Base-by-base conservation (phyloP, 352 stramenopile species). In the Phytophthora foliorum region DNA sequence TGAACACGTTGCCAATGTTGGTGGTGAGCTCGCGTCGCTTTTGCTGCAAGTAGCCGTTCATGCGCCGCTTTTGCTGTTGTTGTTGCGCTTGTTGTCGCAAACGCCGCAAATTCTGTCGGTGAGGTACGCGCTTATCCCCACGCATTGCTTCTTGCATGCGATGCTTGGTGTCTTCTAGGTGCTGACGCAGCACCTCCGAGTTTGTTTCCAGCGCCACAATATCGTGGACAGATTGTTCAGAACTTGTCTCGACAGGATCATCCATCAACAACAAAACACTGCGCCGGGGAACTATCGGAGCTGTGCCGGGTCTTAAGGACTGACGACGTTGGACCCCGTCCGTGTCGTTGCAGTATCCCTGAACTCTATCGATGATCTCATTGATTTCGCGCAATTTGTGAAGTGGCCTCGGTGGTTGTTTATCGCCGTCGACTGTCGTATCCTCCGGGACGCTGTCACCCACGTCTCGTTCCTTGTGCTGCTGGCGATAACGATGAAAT, bases 1-100 rank as follows among this genome's bases (percentile, higher is more conserved):
- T 89, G 52, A 93, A 90, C 16, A 91, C 82, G 19, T 86, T 84
- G 9, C 82, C 85, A 24, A 91, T 91, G 41, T 88, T 90, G 10
- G 74, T 82, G 31, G 83, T 89, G 41, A 89, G 68, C 39, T 91
- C 81, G 38, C 85, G 79, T 1, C 77, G 77, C 62, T 93, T 93
- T 57, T 93, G 85, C 36, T 89, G 78, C 44, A 93, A 48, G 41
- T 93, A 93, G 22, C 88, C 69, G 25, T 91, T 78, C 82, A 90
- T 90, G 11, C 82, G 81, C 19, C 79, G 77, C 27, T 74, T 69
- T 51, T 91, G 87, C 34, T 91, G 80, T 13, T 82, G 46, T 17
- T 81, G 57, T 3, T 75, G 59, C 3, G 78, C 69, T 38, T 76
- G 56, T 14, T 79, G 57, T 0, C 74, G 69, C 25, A 78, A 22